These are phyloP conservation scores for Fusarium sp. DNA, from an alignment of 2,329 filamentous ascomycete genomes.

Conservation along the genomic window DNA sequence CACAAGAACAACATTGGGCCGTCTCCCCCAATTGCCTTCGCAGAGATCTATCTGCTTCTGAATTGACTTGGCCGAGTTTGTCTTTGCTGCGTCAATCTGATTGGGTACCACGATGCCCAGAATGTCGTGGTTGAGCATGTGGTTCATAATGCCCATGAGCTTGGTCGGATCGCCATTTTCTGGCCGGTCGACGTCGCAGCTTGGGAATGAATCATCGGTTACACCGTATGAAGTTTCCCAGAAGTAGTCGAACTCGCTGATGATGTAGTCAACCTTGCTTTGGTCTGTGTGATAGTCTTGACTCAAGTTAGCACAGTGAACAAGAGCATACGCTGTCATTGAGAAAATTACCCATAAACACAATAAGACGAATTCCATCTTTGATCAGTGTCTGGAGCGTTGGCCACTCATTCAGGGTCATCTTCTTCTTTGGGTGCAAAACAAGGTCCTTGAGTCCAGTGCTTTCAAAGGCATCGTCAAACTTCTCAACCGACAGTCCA, in stretches of 20 bases:
- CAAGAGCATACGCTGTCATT: background rate
- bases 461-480: conserved; percentile 64
- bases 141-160: conserved; percentile 46
- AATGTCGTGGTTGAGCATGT: conserved; percentile 46
- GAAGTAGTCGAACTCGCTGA: conserved; percentile 72
- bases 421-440: conserved; percentile 60
- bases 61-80: conserved; percentile 50
- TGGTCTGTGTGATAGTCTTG: conserved; percentile 69
- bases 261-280: conserved; percentile 68
- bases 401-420: conserved; percentile 70
- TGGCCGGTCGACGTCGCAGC: conserved; percentile 75
- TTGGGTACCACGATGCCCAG: conserved; percentile 48
- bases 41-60: conserved; percentile 43
- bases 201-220: conserved; percentile 68
- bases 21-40: conserved; percentile 29
- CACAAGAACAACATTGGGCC: conserved; percentile 46
- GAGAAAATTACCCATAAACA: conserved; percentile 70
- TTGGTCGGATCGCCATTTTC: conserved; percentile 38
- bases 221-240: conserved; percentile 81
- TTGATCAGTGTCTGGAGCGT: conserved; percentile 75
- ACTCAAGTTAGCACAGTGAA: conserved; percentile 22
- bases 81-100: conserved; percentile 43
- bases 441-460: conserved; percentile 68
- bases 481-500: conserved; percentile 64
- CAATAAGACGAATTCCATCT: conserved; percentile 71